These are phyloP conservation scores for Sordaria brevicollis DNA, from an alignment of 495 filamentous ascomycete species.

Conservation along the genomic window DNA sequence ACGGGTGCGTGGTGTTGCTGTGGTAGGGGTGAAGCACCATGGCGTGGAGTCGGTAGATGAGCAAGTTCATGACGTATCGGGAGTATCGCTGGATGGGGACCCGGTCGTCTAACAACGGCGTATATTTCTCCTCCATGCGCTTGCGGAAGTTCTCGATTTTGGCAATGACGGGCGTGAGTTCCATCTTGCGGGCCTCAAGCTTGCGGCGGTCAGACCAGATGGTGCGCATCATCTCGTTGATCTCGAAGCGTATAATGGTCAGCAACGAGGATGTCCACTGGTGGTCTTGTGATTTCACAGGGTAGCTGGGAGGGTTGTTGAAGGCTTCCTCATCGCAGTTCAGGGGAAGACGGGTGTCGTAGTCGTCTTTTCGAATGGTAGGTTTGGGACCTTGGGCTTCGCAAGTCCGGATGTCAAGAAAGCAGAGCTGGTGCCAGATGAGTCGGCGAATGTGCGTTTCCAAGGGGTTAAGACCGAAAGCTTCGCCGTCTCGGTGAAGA, in stretches of 20 bases:
- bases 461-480: constrained; percentile 51
- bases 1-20: constrained; percentile 40
- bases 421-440: constrained; percentile 65
- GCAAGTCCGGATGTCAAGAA: constrained; percentile 65
- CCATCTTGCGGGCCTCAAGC: constrained; percentile 50
- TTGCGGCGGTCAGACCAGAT: constrained; percentile 53
- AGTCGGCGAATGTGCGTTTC: constrained; percentile 67
- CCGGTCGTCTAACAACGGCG: constrained; percentile 43
- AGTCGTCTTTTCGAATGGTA: constrained; percentile 59
- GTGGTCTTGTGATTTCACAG: constrained; percentile 32
- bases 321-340: constrained; percentile 58
- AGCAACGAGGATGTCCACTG: constrained; percentile 59
- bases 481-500: constrained; percentile 58
- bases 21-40: constrained; percentile 58
- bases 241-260: constrained; percentile 56
- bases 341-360: constrained; percentile 54
- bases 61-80: constrained; percentile 48
- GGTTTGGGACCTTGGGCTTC: constrained; percentile 64
- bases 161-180: constrained; percentile 41
- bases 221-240: constrained; percentile 59
- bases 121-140: constrained; percentile 49
- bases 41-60: constrained; percentile 51
- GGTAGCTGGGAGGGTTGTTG: constrained; percentile 16
- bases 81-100: constrained; percentile 50
- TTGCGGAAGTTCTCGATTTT: constrained; percentile 53